phyloP scores from a whole-genome alignment of 192 early-diverging fungal species.

The Coemansia sp. region DNA sequence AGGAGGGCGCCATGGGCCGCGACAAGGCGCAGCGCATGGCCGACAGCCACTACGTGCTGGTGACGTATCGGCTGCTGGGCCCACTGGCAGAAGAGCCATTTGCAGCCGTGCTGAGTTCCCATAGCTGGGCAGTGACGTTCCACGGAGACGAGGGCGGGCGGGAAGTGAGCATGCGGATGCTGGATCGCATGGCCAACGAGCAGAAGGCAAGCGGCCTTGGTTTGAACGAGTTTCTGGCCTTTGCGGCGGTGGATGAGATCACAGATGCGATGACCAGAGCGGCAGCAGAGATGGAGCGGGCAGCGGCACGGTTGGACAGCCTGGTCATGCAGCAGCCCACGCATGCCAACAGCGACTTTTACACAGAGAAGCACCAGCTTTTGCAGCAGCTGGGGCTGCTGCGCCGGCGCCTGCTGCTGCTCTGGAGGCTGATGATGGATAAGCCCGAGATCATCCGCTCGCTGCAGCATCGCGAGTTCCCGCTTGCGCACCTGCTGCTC shows the following conservation, averaged over 20 bases:
- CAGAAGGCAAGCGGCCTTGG: not conserved
- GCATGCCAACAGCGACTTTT: constrained; percentile 27
- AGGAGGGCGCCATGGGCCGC: constrained; percentile 51
- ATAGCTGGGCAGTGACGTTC: constrained; percentile 9
- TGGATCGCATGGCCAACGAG: constrained; percentile 6
- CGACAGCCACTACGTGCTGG: constrained; percentile 6
- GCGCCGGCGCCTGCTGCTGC: constrained; percentile 67
- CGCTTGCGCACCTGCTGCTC: constrained; percentile 26
- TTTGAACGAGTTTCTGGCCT: constrained; percentile 19
- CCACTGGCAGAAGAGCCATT: constrained; percentile 3
- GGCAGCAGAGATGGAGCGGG: constrained; percentile 64
- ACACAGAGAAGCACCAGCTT: constrained; percentile 52
- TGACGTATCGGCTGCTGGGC: constrained; percentile 17
- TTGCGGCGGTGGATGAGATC: constrained; percentile 75
- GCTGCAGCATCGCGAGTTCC: constrained; percentile 59
- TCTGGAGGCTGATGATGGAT: constrained; percentile 62
- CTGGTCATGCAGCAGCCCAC: constrained; percentile 59
- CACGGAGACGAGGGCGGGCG: not conserved
- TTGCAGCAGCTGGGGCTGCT: constrained; percentile 70
- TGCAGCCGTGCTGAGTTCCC: constrained; percentile 9
- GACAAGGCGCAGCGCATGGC: constrained; percentile 18
- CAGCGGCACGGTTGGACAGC: constrained; percentile 77
- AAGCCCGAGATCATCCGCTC: constrained; percentile 72
- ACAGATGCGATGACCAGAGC: constrained; percentile 71
- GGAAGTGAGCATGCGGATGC: not conserved